A percentile compares a stretch with the other conserved stretches of the same genome.
These are phyloP conservation scores for Quercus agrifolia DNA, from an alignment of 306 rosid species.

Conservation along the genomic window DNA sequence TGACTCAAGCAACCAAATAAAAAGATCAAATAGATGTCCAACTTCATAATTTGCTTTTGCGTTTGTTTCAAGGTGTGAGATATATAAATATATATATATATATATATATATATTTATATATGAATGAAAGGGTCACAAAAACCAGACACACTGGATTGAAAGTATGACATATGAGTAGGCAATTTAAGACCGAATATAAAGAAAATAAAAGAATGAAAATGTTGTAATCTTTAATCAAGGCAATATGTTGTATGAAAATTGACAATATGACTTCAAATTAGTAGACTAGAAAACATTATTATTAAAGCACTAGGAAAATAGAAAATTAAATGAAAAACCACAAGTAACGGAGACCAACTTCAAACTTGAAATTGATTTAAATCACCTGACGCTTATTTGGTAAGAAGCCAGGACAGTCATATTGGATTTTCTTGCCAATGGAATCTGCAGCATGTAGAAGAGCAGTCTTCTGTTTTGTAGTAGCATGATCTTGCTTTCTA, in stretches of 20 bases:
- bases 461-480: conserved; percentile 71
- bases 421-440: conserved; percentile 87
- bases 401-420: conserved; percentile 90
- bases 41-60: background rate
- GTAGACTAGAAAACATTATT: background rate
- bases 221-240: background rate
- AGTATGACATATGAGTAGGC: too few species aligned
- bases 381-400: conserved; percentile 89
- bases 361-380: background rate
- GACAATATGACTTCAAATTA: background rate
- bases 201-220: background rate
- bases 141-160: background rate
- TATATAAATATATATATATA: too few species aligned
- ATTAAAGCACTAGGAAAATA: background rate
- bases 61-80: background rate
- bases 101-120: too few species aligned
- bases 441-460: conserved; percentile 82
- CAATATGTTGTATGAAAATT: background rate
- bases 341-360: background rate
- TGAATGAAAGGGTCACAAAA: background rate
- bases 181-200: background rate
- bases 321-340: background rate
- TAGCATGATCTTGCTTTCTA: conserved; percentile 65
- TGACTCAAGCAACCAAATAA: background rate
- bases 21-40: background rate